Conservation (phyloP, 192 early-diverging fungal genomes). For the Linnemannia elongata region DNA sequence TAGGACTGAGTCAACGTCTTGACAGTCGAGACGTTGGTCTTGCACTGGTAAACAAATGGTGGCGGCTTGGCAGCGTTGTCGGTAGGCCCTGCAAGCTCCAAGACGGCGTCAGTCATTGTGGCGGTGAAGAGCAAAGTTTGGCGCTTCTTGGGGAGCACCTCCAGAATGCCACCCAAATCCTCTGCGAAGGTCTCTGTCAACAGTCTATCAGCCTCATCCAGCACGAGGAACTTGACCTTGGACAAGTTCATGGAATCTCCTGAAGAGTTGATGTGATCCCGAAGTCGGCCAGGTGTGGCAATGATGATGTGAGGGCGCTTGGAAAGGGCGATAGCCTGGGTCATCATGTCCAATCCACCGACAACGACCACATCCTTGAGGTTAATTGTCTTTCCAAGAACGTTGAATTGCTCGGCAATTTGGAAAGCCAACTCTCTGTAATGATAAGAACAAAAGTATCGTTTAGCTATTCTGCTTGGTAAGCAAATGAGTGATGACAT, state of each 20-base stretch:
- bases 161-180: slow-evolving; percentile 86
- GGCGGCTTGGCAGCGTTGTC: slow-evolving; percentile 22
- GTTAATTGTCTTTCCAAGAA: slow-evolving; percentile 90
- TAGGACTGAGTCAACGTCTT: slow-evolving; percentile 90
- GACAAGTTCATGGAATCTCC: slow-evolving; percentile 79
- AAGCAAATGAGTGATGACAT: not conserved
- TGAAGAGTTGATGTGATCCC: slow-evolving; percentile 91
- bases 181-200: slow-evolving; percentile 87
- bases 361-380: slow-evolving; percentile 90
- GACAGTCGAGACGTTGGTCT: slow-evolving; percentile 78
- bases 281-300: slow-evolving; percentile 94
- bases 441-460: not conserved
- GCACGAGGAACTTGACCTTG: slow-evolving; percentile 85
- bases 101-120: slow-evolving; percentile 93
- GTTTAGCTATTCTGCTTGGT: not conserved
- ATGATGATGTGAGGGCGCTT: slow-evolving; percentile 92
- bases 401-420: slow-evolving; percentile 97
- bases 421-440: slow-evolving; percentile 95
- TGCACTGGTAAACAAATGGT: slow-evolving; percentile 70
- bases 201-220: slow-evolving; percentile 97
- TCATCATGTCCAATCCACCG: slow-evolving; percentile 97
- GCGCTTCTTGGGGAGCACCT: slow-evolving; percentile 81
- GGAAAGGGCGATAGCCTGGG: slow-evolving; percentile 89
- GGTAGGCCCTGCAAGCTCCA: slow-evolving; percentile 70
- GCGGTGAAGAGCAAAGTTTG: slow-evolving; percentile 98